Evolutionary conservation across 2,329 filamentous ascomycete species (phyloP), one percentile per base, ranked within the genome.

Genomic region (Fusarium sp.): DNA sequence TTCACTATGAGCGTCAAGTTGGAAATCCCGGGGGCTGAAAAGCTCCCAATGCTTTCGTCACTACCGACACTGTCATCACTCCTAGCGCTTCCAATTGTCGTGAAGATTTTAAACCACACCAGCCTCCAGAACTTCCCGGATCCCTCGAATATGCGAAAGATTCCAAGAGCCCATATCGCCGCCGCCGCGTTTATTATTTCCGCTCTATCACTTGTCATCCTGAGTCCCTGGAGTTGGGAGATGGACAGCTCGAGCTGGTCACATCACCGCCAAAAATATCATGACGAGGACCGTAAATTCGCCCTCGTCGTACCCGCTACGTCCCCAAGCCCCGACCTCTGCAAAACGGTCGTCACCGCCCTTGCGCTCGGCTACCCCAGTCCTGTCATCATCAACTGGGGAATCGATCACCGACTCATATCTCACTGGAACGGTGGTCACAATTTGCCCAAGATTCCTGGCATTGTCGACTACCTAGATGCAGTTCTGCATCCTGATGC

Each of bases 381-480:
- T 11, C 64, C 62, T 8, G 35, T 66, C 5, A 52, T 66, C 8
- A 33, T 66, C 7, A 66, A 66, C n/a, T 66, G 64, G 64, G 62
- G 64, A 2, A 31, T 54, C 16, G 48, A 67, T 7, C 41, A 54
- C 15, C 25, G 41, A 11, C 19, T 46, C 3, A 52, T 67, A 1
- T 39, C 64, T 2, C 45, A 67, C 6, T 67, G 54, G 64, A 18
- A 23, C 5, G 33, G 29, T 8, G 64, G 64, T 5, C 39, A 48
- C 8, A 66, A 66, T 5, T 10, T 66, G 5, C 52, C 54, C 4
- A 66, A 66, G 2, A 59, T 66, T 16, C 52, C 62, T 4, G 64
- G 64, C 12, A 29, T 66, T 4, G 45, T 66, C 7, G 11, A 44
- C 14, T 66, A 66, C n/a, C 64, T 66, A 8, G 64, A 66, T n/a